Evolutionary conservation across 2,329 filamentous ascomycete species (phyloP).

Genomic region (Talaromyces sp.): DNA sequence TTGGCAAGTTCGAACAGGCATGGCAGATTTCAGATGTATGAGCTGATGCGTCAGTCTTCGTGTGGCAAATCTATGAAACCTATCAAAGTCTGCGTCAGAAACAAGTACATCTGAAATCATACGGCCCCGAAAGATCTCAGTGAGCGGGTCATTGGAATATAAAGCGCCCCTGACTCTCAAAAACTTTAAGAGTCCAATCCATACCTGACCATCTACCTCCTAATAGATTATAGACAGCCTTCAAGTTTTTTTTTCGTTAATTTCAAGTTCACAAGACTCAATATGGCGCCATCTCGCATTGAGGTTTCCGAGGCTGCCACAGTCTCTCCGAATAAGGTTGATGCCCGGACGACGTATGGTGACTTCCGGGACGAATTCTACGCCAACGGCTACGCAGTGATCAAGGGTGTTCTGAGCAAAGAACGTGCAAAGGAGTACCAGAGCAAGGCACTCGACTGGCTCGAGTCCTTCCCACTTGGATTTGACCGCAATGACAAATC

Average conservation of each 20-base stretch:
- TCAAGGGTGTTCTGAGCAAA: background rate
- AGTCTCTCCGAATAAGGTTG: background rate
- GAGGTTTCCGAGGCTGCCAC: background rate
- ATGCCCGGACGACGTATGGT: background rate
- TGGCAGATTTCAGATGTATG: background rate
- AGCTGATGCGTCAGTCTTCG: background rate
- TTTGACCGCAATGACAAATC: constrained; percentile 35
- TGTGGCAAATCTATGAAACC: background rate
- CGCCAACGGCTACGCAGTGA: background rate
- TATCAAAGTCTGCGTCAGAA: background rate
- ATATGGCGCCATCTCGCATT: background rate
- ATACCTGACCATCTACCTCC: background rate
- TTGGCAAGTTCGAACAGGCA: background rate
- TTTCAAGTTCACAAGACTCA: too few relatives aligned
- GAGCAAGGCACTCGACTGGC: constrained; percentile 33
- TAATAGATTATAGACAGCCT: too few relatives aligned
- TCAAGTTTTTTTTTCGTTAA: too few relatives aligned
- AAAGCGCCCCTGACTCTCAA: background rate
- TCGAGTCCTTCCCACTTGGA: constrained; percentile 37
- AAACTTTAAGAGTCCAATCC: background rate
- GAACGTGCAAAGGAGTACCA: constrained; percentile 17
- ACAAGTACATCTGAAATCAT: background rate
- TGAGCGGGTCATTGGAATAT: background rate
- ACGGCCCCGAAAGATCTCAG: background rate
- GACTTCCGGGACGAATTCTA: constrained; percentile 7